These are phyloP conservation scores for Vigna hirtella DNA, from an alignment of 306 rosid genomes.

Conservation along the genomic window DNA sequence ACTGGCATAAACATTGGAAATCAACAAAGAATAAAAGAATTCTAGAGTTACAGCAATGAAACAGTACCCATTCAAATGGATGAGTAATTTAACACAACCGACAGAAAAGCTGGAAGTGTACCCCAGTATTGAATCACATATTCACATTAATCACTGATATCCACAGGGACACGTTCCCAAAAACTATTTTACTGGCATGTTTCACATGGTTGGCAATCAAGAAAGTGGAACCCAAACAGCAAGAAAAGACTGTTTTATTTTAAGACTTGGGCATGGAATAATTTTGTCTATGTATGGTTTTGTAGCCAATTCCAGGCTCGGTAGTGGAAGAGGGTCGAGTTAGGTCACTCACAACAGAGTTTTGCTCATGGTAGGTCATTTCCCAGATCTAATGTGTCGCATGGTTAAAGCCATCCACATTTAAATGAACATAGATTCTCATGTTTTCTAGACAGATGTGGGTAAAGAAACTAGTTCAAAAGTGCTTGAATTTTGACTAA, in stretches of 20 bases:
- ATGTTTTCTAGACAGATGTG: neutral
- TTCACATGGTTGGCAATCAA: constrained; percentile 22
- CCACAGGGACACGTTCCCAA: constrained; percentile 2
- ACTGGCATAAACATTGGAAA: neutral
- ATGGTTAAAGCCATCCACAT: neutral
- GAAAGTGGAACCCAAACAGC: constrained; percentile 11
- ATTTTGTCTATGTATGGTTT: neutral
- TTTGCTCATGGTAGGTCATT: neutral
- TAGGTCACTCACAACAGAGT: neutral
- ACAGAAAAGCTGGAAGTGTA: too few relatives aligned
- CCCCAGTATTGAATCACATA: neutral
- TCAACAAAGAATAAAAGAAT: neutral
- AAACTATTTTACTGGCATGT: constrained; percentile 7
- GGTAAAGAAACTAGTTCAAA: neutral
- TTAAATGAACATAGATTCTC: neutral
- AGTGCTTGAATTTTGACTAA: neutral
- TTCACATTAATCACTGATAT: neutral
- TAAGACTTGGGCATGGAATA: neutral
- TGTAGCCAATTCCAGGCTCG: neutral
- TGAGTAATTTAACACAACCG: too few relatives aligned
- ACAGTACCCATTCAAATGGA: too few relatives aligned
- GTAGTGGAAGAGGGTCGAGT: neutral
- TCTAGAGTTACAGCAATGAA: constrained; percentile 20
- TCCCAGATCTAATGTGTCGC: neutral
- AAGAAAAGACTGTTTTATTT: neutral